Base-by-base conservation (phyloP, 176 grass and related monocot genomes). In the Triticum timopheevii region DNA sequence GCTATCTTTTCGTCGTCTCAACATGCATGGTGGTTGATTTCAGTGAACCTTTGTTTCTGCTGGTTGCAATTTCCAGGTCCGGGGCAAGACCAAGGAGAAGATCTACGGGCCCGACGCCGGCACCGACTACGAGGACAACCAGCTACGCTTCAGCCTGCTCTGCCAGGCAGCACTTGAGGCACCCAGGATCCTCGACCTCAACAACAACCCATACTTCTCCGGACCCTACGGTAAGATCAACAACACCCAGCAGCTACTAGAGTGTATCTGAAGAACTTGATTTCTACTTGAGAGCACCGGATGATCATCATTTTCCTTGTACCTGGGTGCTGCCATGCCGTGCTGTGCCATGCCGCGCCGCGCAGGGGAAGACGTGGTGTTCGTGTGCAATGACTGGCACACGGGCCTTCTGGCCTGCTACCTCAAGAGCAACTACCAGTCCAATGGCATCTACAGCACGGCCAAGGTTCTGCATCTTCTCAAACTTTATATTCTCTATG, bases 371-470 rank as follows among this genome's bases (percentile, higher is more conserved):
- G 90, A 98, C 19, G 92, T 94, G 8, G 72, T 98, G 47, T 98
- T 98, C 47, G 90, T 98, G 58, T 93, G 91, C 86, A 98, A 98
- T 10, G 96, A 98, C 86, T 98, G 96, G 96, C 96, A 98, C 87
- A 94, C 93, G n/a, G 88, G 91, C 45, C 81, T 47, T 65, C 84
- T 98, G 8, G 78, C 88, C 10, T 88, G 86, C 90, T 98, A 98
- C 84, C 87, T 98, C 66, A 98, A 98, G 86, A 93, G 76, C 75
- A 88, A 89, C 71, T 98, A 95, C 79, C 83, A 92, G 74, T 13
- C 92, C 28, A 74, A 92, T 27, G 96, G 93, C 77, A 92, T 94
- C 38, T 98, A 98, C 65, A 91, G 9, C 83, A 84, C 88, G 25
- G 96, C 96, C 65, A 98, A 98, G 88, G 96, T 92, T 63, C 2